Base-by-base conservation (phyloP, 495 filamentous ascomycete species). In the Acidiella bohemica region DNA sequence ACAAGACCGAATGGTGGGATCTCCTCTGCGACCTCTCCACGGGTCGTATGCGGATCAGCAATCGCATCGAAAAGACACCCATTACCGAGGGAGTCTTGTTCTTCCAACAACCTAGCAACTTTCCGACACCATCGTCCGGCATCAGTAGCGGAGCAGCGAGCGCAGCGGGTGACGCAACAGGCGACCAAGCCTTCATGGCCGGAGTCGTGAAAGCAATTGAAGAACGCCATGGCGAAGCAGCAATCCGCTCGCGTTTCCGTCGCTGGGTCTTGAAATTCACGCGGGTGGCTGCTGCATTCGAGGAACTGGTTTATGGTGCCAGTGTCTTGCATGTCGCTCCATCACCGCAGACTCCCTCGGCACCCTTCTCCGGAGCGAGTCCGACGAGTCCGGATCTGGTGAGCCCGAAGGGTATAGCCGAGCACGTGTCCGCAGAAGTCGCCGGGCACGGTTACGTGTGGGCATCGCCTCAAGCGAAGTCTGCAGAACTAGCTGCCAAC, bases 1-100 rank as follows among this genome's bases (percentile, higher is more conserved):
- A 87, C 50, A 88, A 95, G 51, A 81, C 80, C 0, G 86, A 93
- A 53, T 99, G 90, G 90, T 99, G 90, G 90, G 90, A 99, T 60
- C 59, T 99, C 6, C 69, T 99, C 12, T 99, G 90, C 57, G 90
- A 99, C 56, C 66, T 99, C 21, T 80, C 84, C 3, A 86, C 78
- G 2, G 90, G 90, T 21, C 74, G 84, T 12, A 92, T 99, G 65
- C 92, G 88, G 59, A 94, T 99, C 53, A 92, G 80, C 51, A 77
- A 64, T 53, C 73, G 73, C 47, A 81, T 95, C 40, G 84, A 92
- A 41, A 56, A 81, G 1, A 7, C 30, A 18, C 73, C 77, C 1
- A 58, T 84, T 14, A 93, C 83, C 0, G 86, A 93, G 48, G 85
- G 85, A 1, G 60, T 88, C 5, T 50, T 76, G 5, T 86, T 81